Base-by-base conservation (phyloP, 2,329 filamentous ascomycete species). In the Pseudogymnoascus sp. region DNA sequence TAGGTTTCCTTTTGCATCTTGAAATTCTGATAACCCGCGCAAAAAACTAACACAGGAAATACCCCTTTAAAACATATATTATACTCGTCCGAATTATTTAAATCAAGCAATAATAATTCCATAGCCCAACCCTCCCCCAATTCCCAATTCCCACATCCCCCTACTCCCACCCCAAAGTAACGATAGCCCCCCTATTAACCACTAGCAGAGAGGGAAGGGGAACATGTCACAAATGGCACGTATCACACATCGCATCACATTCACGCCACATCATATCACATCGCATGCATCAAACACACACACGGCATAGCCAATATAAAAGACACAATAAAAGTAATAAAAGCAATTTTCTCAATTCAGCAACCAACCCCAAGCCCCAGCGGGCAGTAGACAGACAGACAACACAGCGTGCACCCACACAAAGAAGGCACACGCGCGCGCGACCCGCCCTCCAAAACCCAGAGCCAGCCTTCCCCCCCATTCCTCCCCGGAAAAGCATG, bases 281-380 rank as follows among this genome's bases (percentile, higher is more conserved):
- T 11, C 31, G 11, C 31, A 33, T 33, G 21, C 44, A 50, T 50
- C 21, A 50, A 50, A 50, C 21, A 33, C 21, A 26, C 21, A 26
- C 21, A 47, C 42, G 14, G 26, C 26, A 29, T 2, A 26, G 21
- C 2, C 42, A 47, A 26, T 2, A 47, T 26, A 47, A 47, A 47
- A 29, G n/a, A n/a, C n/a, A 26, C 44, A 50, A 29, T 29, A 50
- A 26, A 24, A 50, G 44, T 50, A 29, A 7, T 29, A 50, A 50
- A 50, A 50, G 44, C 44, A 50, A 50, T n/a, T n/a, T 50, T 50
- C 26, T 50, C 21, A 50, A 50, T 50, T 29, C 44, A 50, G 44
- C 44, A 29, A 21, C 44, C 2, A 21, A 50, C 42, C 14, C 13
- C 44, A 13, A 50, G 8, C 6, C 4, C 21, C 21, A 21, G 3